Evolutionary conservation across 2,329 filamentous ascomycete genomes (phyloP), one percentile per base, ranked within the genome.

Genomic region (Zymoseptoria ardabiliae): DNA sequence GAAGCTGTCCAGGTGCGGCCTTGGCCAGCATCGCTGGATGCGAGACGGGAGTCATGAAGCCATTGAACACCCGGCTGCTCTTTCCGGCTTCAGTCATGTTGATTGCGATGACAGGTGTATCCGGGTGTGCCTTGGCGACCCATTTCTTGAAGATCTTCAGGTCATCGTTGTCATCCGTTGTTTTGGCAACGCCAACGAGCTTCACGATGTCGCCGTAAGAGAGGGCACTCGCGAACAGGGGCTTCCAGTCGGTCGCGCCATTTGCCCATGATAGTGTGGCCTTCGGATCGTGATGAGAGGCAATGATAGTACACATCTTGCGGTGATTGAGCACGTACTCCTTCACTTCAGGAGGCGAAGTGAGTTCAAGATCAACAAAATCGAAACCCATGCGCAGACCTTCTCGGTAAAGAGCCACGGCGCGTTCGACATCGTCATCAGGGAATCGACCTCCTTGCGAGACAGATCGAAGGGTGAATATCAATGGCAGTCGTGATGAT

Each of bases 151-250:
- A 99, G 54, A 83, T 84, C 49, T 85, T 85, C 28, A 97, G 82
- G 49, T 88, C 85, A 70, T 90, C 94, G 73, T 99, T 99, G 75
- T 97, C 92, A 61, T 91, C 85, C 52, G 93, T 79, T 20, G 75
- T 82, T 58, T 81, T 84, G 1, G 93, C 93, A 58, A 88, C 81
- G 49, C 94, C 94, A 6, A 97, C 87, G 48, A 99, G 85, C 77
- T 99, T 99, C 77, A 99, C 91, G 59, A 97, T 81, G 70, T 97
- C 91, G 53, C 93, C 94, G 68, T 90, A 90, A 71, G 95, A 89
- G 13, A 97, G 78, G 17, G 93, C 93, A 69, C 85, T 86, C 75
- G 97, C 97, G 79, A 96, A 97, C 75, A 86, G 87, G 25, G 87
- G 82, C 58, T 94, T 86, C 93, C 94, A 99, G 0, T 90, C 90